A percentile compares a stretch with the other conserved stretches of the same genome.
Evolutionary conservation across 176 grass and related monocot species (phyloP).

Genomic region (Puya raimondii): DNA sequence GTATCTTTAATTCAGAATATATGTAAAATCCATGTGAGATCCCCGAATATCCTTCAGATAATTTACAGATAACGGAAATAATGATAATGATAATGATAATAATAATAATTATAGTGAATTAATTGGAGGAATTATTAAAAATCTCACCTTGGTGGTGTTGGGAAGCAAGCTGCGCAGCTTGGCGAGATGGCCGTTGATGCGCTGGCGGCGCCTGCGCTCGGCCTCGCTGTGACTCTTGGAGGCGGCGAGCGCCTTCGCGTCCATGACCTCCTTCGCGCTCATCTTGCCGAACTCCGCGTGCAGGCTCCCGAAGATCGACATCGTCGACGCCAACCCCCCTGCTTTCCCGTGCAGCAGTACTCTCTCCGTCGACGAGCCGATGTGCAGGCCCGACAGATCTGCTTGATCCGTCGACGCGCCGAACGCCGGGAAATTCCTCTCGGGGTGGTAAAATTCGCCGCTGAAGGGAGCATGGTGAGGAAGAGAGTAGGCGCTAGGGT

Average conservation of each 20-base stretch:
- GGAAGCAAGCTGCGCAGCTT: slow-evolving; percentile 81
- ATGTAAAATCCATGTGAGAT: neutral
- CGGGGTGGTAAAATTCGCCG: neutral
- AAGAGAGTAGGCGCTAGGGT: neutral
- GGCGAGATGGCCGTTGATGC: slow-evolving; percentile 86
- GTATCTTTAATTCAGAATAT: neutral
- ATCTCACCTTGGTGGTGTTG: slow-evolving; percentile 78
- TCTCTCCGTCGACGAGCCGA: neutral
- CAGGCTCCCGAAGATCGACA: slow-evolving; percentile 55
- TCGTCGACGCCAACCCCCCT: slow-evolving; percentile 21
- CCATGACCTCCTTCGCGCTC: slow-evolving; percentile 86
- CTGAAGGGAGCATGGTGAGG: neutral
- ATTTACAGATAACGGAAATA: neutral
- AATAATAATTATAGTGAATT: neutral
- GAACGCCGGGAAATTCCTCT: neutral
- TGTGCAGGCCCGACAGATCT: neutral
- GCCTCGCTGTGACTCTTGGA: slow-evolving; percentile 97
- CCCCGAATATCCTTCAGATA: no score
- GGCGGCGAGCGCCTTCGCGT: slow-evolving; percentile 89
- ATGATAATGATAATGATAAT: slow-evolving; percentile 1
- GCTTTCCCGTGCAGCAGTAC: slow-evolving; percentile 15
- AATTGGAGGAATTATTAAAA: no score
- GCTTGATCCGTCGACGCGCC: no score
- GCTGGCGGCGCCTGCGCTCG: slow-evolving; percentile 85
- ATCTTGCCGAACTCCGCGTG: slow-evolving; percentile 84